Base-by-base conservation (phyloP, 2,329 filamentous ascomycete species). In the Hymenoscyphus repandus region DNA sequence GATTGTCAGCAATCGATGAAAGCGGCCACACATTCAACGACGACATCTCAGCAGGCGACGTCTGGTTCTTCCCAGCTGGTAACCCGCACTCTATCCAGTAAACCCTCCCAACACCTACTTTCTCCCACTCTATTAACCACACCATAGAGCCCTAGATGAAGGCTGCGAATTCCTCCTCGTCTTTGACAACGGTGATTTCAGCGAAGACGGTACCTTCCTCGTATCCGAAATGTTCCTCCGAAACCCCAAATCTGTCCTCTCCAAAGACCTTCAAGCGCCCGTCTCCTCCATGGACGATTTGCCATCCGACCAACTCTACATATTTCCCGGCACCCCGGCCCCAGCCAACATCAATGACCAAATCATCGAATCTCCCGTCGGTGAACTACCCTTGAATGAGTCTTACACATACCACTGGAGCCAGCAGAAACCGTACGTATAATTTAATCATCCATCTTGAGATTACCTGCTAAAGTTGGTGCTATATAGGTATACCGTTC, bases 161-260 rank as follows among this genome's bases (percentile, higher is more conserved):
- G 80, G 79, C 1, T 70, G 67, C 37, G 80, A 83, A 61, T 83
- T 82, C 61, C 69, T 83, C 1, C 70, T 83, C 2, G 74, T 84
- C 44, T 84, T 84, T 56, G 75, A 84, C 64, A 68, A 76, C 49
- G 80, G 80, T 3, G 63, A 65, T 5, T 83, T 83, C 66, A 76
- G 72, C 46, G 80, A 83, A 64, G 77, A 82, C 49, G 72, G 71
- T 41, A 83, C 80, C 0, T 82, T 81, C 67, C 71, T 84, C 3
- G 22, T 73, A 74, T 49, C 49, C 6, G 60, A 62, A 41, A 52
- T 62, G 47, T 59, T 62, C 33, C 32, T 55, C 11, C 52, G 53
- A 22, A 61, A 61, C 36, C 58, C 60, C 7, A 72, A 68, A 64
- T 66, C 68, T 13, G 77, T 82, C 2, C 69, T 81, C 39, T 71